These are phyloP conservation scores for Eucalyptus pauciflora DNA, from an alignment of 345 rosid genomes.

Conservation along the genomic window DNA sequence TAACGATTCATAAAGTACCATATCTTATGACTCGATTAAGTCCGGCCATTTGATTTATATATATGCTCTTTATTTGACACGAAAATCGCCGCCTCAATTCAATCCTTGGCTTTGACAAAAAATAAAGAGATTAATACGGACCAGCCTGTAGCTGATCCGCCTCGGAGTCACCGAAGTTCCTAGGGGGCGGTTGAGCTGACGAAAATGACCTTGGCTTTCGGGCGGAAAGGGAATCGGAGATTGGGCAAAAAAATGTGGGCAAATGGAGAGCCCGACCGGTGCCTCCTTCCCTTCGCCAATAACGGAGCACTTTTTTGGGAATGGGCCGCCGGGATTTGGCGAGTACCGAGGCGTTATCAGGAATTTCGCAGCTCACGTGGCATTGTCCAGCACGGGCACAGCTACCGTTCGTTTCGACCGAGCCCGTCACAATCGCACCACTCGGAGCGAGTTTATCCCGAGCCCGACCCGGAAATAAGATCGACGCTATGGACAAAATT, in stretches of 20 bases:
- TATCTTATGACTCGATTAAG: neutral
- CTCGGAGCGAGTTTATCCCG: neutral
- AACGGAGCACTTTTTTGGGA: neutral
- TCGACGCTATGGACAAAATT: neutral
- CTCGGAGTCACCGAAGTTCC: neutral
- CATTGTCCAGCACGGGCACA: neutral
- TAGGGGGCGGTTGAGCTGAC: neutral
- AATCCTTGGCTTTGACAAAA: neutral
- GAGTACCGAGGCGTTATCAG: neutral
- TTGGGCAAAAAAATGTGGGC: neutral
- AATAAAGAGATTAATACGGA: neutral
- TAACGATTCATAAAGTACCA: neutral
- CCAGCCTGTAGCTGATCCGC: neutral
- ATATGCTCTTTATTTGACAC: neutral
- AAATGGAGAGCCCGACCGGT: neutral
- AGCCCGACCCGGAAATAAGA: too few species aligned
- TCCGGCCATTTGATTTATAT: accelerated
- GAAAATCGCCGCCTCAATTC: neutral
- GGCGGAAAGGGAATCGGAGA: neutral
- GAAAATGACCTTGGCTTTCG: neutral
- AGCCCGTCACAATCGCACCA: neutral
- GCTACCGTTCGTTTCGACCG: neutral
- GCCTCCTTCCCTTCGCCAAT: neutral
- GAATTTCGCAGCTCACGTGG: neutral
- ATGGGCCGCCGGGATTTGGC: neutral